These are phyloP conservation scores for Daldinia sp. DNA, from an alignment of 2,329 filamentous ascomycete genomes.

Conservation along the genomic window DNA sequence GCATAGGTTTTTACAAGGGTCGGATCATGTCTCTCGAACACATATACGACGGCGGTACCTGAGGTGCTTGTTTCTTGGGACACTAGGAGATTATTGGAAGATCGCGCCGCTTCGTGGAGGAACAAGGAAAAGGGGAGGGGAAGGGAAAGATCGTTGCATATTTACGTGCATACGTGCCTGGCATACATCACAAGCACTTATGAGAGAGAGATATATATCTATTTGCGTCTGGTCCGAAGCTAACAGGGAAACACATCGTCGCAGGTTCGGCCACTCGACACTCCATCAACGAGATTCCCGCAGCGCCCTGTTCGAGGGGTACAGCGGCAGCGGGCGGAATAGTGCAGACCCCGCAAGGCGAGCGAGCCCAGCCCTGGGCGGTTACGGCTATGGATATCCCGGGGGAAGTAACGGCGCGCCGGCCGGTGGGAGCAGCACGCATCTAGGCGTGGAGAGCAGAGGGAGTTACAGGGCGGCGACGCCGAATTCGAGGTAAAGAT, in stretches of 20 bases:
- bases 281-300: slow-evolving; percentile 80
- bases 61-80: slow-evolving; percentile 25
- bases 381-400: slow-evolving; percentile 67
- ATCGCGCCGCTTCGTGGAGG: slow-evolving; percentile 28
- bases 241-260: slow-evolving; percentile 12
- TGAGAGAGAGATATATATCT: neutral
- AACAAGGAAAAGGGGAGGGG: slow-evolving; percentile 7
- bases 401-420: slow-evolving; percentile 48
- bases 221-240: neutral
- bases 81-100: slow-evolving; percentile 26
- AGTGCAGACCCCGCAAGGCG: slow-evolving; percentile 58
- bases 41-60: neutral
- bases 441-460: slow-evolving; percentile 48
- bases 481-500: slow-evolving; percentile 72
- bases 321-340: slow-evolving; percentile 69
- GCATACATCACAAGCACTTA: slow-evolving; percentile 1
- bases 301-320: slow-evolving; percentile 80
- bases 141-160: neutral
- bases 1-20: neutral
- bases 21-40: neutral
- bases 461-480: slow-evolving; percentile 73
- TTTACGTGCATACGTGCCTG: neutral
- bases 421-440: slow-evolving; percentile 32
- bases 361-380: slow-evolving; percentile 56
- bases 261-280: slow-evolving; percentile 74